Conservation (phyloP, 2,329 filamentous ascomycete genomes). For the Cercospora canescens region DNA sequence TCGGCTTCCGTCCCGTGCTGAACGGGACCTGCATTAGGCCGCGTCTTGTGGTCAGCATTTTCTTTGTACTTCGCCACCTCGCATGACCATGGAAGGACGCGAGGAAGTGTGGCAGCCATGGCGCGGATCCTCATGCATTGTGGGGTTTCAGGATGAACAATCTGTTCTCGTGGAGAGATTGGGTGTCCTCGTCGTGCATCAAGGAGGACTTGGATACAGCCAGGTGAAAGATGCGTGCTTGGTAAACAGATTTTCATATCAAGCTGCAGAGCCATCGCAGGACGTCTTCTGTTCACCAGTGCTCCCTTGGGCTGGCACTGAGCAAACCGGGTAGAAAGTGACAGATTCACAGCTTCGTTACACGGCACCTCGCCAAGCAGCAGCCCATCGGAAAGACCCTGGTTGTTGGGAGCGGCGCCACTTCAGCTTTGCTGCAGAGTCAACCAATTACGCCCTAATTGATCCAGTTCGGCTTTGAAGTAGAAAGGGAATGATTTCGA, state of each 20-base stretch:
- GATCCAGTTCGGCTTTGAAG: background rate
- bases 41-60: background rate
- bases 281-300: background rate
- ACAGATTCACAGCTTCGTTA: background rate
- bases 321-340: background rate
- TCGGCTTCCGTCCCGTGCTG: background rate
- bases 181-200: background rate
- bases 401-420: background rate
- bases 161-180: background rate
- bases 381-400: background rate
- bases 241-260: background rate
- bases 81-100: background rate
- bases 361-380: background rate
- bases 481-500: background rate
- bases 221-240: background rate
- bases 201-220: background rate
- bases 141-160: background rate
- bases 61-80: background rate
- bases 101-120: slow-evolving; percentile 1
- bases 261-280: background rate
- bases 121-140: background rate
- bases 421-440: background rate
- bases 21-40: background rate
- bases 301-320: background rate
- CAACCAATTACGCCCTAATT: background rate